Percentiles rank a stretch among this genome's conserved stretches.
These are phyloP conservation scores for Eutrema salsugineum DNA, from an alignment of 441 rosid genomes.

Conservation along the genomic window DNA sequence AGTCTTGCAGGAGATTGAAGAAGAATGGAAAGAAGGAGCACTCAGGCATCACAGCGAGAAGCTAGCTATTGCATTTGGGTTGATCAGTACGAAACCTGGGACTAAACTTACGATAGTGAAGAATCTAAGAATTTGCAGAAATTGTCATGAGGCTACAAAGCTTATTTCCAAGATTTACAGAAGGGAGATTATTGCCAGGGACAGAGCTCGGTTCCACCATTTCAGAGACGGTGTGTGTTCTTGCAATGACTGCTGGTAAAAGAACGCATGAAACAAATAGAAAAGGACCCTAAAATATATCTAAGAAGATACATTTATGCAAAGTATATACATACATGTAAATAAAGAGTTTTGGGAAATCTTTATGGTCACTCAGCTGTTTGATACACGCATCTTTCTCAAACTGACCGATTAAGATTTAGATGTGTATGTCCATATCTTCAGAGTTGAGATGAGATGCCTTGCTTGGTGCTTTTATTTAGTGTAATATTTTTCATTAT, in stretches of 20 bases:
- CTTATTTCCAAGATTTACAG: conserved; percentile 65
- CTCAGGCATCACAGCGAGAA: conserved; percentile 74
- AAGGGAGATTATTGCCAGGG: conserved; percentile 73
- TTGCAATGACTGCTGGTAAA: conserved; percentile 53
- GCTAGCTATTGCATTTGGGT: conserved; percentile 77
- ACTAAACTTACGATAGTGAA: conserved; percentile 74
- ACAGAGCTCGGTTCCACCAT: conserved; percentile 75
- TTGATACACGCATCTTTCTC: not conserved
- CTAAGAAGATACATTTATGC: not conserved
- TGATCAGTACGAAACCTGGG: conserved; percentile 70
- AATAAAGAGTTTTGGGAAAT: not conserved
- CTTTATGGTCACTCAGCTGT: not conserved
- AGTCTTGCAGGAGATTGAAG: conserved; percentile 71
- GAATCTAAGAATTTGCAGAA: conserved; percentile 78
- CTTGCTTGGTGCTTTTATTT: not conserved
- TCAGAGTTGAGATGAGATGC: not conserved
- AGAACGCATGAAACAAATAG: not conserved
- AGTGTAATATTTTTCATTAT: not conserved
- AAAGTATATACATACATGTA: not conserved
- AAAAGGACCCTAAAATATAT: not conserved
- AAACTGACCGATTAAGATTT: not conserved
- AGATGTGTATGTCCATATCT: not conserved
- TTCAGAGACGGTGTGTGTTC: conserved; percentile 69
- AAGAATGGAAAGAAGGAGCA: conserved; percentile 65
- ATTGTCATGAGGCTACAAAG: conserved; percentile 77